These are phyloP conservation scores for California macrophylla DNA, from an alignment of 441 rosid genomes.

Conservation along the genomic window DNA sequence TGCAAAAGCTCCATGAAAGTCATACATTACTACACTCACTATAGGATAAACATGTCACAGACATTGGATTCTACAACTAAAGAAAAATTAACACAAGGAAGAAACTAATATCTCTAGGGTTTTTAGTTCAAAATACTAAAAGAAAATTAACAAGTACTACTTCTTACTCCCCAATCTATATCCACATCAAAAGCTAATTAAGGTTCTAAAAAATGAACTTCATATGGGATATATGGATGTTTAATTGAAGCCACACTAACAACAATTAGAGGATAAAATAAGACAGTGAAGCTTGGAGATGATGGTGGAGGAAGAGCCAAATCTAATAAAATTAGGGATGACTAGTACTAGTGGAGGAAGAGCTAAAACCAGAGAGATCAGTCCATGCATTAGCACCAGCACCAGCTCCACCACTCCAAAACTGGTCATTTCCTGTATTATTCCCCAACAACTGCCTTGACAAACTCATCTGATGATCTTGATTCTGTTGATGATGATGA, in stretches of 20 bases:
- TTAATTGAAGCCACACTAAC: not conserved
- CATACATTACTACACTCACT: too few species aligned
- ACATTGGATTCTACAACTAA: not conserved
- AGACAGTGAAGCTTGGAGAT: not conserved
- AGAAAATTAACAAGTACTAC: too few species aligned
- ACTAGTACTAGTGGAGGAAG: conserved; percentile 57
- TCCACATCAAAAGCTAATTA: not conserved
- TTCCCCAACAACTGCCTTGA: conserved; percentile 45
- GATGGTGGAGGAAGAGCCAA: not conserved
- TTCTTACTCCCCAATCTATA: too few species aligned
- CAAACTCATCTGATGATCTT: conserved; percentile 23
- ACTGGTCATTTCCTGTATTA: conserved; percentile 38
- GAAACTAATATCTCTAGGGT: not conserved
- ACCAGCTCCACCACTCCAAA: conserved; percentile 31
- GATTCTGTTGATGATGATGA: not conserved
- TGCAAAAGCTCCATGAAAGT: too few species aligned
- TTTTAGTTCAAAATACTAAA: not conserved
- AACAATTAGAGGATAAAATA: too few species aligned
- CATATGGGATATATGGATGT: not conserved
- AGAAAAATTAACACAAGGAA: not conserved
- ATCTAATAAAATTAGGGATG: conserved; percentile 13
- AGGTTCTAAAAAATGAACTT: not conserved
- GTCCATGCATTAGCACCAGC: conserved; percentile 43
- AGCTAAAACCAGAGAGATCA: conserved; percentile 66
- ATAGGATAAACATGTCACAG: not conserved